phyloP scores from a whole-genome alignment of 2,329 filamentous ascomycete species.

The Drechmeria coniospora region DNA sequence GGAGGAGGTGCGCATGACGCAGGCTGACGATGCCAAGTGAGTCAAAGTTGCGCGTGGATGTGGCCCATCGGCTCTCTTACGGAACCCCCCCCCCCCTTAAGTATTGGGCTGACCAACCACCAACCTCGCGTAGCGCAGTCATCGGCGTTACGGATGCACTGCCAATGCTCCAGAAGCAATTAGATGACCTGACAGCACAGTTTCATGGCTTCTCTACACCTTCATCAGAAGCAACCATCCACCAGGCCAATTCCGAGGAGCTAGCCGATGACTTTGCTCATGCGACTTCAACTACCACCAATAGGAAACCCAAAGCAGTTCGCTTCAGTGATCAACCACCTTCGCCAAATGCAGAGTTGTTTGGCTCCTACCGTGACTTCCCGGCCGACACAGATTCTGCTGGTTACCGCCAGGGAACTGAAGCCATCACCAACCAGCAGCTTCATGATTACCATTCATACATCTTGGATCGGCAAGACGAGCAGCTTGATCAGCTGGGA shows the following conservation, averaged over 20 bases:
- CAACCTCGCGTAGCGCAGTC: conserved; percentile 22
- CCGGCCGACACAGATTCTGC: conserved; percentile 29
- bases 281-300: conserved; percentile 30
- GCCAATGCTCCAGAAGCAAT: conserved; percentile 54
- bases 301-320: conserved; percentile 51
- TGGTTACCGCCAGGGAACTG: conserved; percentile 45
- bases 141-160: conserved; percentile 47
- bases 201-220: conserved; percentile 53
- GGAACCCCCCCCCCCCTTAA: conserved; percentile 2
- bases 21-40: conserved; percentile 48
- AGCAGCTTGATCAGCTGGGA: conserved; percentile 80
- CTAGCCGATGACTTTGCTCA: conserved; percentile 49
- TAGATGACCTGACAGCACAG: conserved; percentile 61
- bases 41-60: conserved; percentile 6
- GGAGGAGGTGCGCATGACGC: conserved; percentile 47
- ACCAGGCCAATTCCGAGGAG: conserved; percentile 47
- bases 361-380: conserved; percentile 54
- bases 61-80: neutral
- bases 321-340: conserved; percentile 60
- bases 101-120: conserved; percentile 1
- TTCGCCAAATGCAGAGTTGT: conserved; percentile 25
- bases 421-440: conserved; percentile 60
- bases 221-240: conserved; percentile 33
- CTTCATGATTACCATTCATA: conserved; percentile 72
- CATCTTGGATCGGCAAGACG: conserved; percentile 78